Percentiles rank a stretch among this genome's conserved stretches.
phyloP scores from a whole-genome alignment of 768 basidiomycete genomes.

The Boletellus emodensis region DNA sequence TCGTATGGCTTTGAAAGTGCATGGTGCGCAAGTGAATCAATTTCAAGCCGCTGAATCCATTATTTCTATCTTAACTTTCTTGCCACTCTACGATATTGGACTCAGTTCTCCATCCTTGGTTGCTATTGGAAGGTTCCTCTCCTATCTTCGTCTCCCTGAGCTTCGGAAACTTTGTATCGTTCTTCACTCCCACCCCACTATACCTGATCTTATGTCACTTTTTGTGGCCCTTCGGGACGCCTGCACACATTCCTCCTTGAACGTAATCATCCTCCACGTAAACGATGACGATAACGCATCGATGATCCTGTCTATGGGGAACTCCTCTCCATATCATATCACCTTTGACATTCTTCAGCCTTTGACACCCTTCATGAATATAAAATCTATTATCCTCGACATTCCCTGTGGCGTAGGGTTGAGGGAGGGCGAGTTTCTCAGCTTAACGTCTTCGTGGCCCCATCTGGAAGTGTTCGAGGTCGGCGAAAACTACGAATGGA shows the following conservation, averaged over 20 bases:
- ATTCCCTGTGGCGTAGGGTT: no score
- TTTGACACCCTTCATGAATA: no score
- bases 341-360: no score
- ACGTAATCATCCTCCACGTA: neutral
- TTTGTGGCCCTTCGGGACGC: constrained; percentile 3
- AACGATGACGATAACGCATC: neutral
- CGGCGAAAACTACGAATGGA: no score
- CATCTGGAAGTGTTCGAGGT: no score
- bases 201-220: neutral
- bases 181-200: neutral
- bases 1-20: no score
- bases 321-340: neutral
- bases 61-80: neutral
- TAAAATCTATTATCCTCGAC: no score
- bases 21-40: no score
- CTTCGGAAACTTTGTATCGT: neutral
- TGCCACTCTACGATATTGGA: neutral
- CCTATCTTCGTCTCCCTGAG: neutral
- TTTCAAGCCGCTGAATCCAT: no score
- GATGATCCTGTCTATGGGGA: no score
- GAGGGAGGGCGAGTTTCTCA: no score
- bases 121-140: neutral
- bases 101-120: neutral
- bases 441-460: no score
- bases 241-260: neutral